A percentile compares a stretch with the other conserved stretches of the same genome.
These are phyloP conservation scores for Plasmodium blacklocki DNA, from an alignment of 169 alveolate species.

Conservation along the genomic window DNA sequence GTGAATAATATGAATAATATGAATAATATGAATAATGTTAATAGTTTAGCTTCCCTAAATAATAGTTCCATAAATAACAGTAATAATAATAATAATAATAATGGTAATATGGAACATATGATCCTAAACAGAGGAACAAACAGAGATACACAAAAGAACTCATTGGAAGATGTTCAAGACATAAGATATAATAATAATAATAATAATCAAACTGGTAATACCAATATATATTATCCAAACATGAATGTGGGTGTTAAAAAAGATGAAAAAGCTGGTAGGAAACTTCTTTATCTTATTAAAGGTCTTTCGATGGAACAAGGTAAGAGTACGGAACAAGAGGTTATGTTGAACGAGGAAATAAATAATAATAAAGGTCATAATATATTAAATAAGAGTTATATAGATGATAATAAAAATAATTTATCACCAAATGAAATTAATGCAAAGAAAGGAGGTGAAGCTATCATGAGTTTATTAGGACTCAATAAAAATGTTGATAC, in stretches of 20 bases:
- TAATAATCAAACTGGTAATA: neutral
- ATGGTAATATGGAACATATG: neutral
- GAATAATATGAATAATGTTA: no score
- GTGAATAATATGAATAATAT: no score
- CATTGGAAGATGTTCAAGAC: neutral
- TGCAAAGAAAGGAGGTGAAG: constrained; percentile 64
- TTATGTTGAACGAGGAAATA: neutral
- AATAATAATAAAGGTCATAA: neutral
- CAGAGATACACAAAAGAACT: neutral
- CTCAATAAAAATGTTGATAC: constrained; percentile 37
- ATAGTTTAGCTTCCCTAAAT: no score
- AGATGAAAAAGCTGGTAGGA: constrained; percentile 41
- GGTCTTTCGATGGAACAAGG: constrained; percentile 16
- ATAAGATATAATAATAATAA: neutral
- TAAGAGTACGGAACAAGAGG: neutral
- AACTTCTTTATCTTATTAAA: constrained; percentile 36
- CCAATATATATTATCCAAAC: neutral
- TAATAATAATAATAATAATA: neutral
- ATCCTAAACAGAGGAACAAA: neutral
- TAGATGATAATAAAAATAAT: neutral
- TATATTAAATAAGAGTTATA: neutral
- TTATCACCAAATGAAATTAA: constrained; percentile 2
- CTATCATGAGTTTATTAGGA: constrained; percentile 56
- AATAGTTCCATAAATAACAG: no score
- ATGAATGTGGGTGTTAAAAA: neutral